Base-by-base conservation (phyloP, 495 filamentous ascomycete genomes). In the Penicillium subrubescens region DNA sequence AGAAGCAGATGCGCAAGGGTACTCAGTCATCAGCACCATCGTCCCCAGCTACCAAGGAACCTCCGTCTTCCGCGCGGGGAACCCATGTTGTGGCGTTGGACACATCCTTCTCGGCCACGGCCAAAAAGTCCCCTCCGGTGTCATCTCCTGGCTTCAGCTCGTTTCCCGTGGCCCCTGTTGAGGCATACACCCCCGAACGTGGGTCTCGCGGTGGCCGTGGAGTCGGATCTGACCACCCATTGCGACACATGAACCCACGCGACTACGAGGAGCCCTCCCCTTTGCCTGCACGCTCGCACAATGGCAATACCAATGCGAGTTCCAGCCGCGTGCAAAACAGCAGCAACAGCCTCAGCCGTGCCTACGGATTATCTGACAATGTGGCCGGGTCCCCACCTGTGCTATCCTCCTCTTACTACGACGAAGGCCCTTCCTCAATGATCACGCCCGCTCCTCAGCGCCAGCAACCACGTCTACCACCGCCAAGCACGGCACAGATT, bases 401-500 rank as follows among this genome's bases (percentile, higher is more conserved):
- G 8, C 78, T 94, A 19, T 88, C 89, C 2, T 92, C 90, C 6
- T 86, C 80, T 1, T 88, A 85, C 63, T 84, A 86, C 64, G 83
- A 88, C 59, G 81, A 83, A 46, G 80, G 77, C 0, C 82, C 78
- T n/a, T 77, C 79, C 1, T 82, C 82, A 3, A 84, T 97, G 79
- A 88, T 92, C 61, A 97, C 94, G 0, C 94, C 94, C 19, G 92
- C 93, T 3, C 92, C 94, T 8, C 88, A 88, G 62, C 87, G 92
- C 33, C 89, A 94, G 55, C 89, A 94, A 64, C 93, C 92, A 31
- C 86, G 86, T 46, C 87, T 97, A 33, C 92, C 91, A 2, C 93
- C 94, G 21, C 95, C 95, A 0, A 94, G 90, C 70, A 97, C 95
- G 0, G 87, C 90, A 7, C 92, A 95, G 69, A 84, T 94, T 46